Base-by-base conservation (phyloP, 1,284 basidiomycete genomes). In the Ceratobasidium sp. region DNA sequence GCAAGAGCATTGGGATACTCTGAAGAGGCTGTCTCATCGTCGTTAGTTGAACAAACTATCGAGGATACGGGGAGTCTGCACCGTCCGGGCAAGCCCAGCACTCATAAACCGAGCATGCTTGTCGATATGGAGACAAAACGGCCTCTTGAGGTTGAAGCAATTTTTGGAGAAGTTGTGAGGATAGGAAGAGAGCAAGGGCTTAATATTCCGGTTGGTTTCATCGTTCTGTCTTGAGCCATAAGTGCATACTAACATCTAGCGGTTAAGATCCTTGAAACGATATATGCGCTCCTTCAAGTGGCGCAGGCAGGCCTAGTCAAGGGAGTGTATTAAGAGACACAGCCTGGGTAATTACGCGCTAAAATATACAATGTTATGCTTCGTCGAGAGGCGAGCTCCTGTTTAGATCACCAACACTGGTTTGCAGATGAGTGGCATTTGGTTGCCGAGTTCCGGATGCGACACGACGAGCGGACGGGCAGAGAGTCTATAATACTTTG, bases 131-230 rank as follows among this genome's bases (percentile, higher is more conserved):
- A 89, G 80, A 86, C 84, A 23, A 88, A 87, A 3, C 85, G 85
- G 58, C 91, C 92, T 10, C 89, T 92, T 78, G 92, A 93, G 83
- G 88, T 93, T 0, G 91, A 92, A 82, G 90, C 87, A 18, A 91
- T 93, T 77, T 81, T 92, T 13, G 91, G 92, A 0, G 89, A 91
- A 69, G 88, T 91, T 0, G 87, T 92, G 13, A 85, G 88, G 55
- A 85, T 89, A 83, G 92, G 89, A 0, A 86, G 84, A 79, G 85
- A 86, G 61, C 83, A 84, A 53, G 84, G 85, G 1, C 87, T 92
- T 2, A 82, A 86, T 6, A 84, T 90, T 55, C 91, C 91, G 46
- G 91, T 91, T 80, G 85, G 89, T 84, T 20, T 49, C 13, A 23
- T 42, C 12, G 28, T 42, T 13, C 3, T 51, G 53, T 49, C 7